Evolutionary conservation across 371 early-diverging fungal species (phyloP), one percentile per base, ranked within the genome.

Genomic region (Saksenaea vasiformis): DNA sequence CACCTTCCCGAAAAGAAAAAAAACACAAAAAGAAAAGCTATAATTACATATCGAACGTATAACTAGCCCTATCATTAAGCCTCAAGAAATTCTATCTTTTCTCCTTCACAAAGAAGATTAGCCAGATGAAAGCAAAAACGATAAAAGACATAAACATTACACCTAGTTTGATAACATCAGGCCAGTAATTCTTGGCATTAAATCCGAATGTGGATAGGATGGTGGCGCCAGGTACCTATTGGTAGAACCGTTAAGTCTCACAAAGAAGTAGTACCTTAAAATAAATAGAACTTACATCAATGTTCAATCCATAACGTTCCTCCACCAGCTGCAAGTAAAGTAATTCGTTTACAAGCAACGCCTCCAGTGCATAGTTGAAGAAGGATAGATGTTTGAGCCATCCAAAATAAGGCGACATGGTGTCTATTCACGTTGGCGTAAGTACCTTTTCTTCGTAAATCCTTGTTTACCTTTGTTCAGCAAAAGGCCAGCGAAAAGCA

Each of bases 131-230:
- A 0, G 90, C 92, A 65, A 92, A 70, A 0, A 86, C 69, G 26
- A 94, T 80, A 63, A 93, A 91, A 3, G 64, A 61, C 1, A 77
- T 60, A 24, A 90, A 85, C 79, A 90, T 88, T 14, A 73, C 76
- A n/a, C 75, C 64, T 54, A 94, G 62, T 24, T 84, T 79, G 36
- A 85, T 75, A 1, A 95, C 88, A 76, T 96, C 94, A 1, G 80
- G 79, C 95, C 95, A 95, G 73, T 88, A 96, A 3, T 87, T 90
- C 24, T 86, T 85, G 8, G 93, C 87, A 67, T 93, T 87, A 70
- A 97, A 92, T 0, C 96, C 96, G 77, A 97, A 95, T 1, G 93
- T 93, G 5, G 93, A 89, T 58, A 97, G 65, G 24, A 97, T 91
- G 2, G 88, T 85, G 0, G 93, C 91, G 22, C 91, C 92, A 35